phyloP scores from a whole-genome alignment of 352 stramenopile species.

The Globisporangium canariense region DNA sequence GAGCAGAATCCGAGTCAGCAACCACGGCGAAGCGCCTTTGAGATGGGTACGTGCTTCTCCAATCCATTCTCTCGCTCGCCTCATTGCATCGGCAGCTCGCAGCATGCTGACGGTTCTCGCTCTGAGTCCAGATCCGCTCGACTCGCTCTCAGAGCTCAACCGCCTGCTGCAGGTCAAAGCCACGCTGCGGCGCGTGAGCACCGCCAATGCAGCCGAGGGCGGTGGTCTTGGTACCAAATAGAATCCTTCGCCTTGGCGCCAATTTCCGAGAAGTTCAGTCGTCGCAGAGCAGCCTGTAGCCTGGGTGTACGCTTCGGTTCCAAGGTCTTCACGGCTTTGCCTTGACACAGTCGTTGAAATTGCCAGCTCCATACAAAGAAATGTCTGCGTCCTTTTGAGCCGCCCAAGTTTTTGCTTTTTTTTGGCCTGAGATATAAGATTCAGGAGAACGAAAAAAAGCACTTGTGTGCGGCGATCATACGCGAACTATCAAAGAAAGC shows the following conservation, averaged over 20 bases:
- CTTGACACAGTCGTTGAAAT: no score
- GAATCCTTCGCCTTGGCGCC: no score
- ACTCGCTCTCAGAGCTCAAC: slow-evolving; percentile 56
- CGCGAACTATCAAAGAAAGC: not conserved
- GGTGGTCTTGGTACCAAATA: not conserved
- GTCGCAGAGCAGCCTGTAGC: no score
- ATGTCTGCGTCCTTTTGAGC: not conserved
- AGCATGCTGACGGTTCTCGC: not conserved
- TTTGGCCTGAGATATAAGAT: not conserved
- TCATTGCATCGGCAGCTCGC: no score
- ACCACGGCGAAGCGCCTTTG: slow-evolving; percentile 14
- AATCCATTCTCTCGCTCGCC: no score
- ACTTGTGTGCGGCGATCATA: not conserved
- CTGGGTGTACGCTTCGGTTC: no score
- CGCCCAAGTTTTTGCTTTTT: not conserved
- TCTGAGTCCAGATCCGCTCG: slow-evolving; percentile 31
- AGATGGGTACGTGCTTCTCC: slow-evolving; percentile 19
- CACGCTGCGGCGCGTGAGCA: slow-evolving; percentile 29
- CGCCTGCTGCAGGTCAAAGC: slow-evolving; percentile 54
- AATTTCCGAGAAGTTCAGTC: no score
- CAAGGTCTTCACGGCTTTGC: no score
- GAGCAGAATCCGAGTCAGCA: slow-evolving; percentile 5
- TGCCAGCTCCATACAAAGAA: not conserved
- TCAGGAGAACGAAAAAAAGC: not conserved
- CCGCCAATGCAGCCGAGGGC: not conserved